Conservation (phyloP, 805 yeast species). For the Limtongia smithiae region DNA sequence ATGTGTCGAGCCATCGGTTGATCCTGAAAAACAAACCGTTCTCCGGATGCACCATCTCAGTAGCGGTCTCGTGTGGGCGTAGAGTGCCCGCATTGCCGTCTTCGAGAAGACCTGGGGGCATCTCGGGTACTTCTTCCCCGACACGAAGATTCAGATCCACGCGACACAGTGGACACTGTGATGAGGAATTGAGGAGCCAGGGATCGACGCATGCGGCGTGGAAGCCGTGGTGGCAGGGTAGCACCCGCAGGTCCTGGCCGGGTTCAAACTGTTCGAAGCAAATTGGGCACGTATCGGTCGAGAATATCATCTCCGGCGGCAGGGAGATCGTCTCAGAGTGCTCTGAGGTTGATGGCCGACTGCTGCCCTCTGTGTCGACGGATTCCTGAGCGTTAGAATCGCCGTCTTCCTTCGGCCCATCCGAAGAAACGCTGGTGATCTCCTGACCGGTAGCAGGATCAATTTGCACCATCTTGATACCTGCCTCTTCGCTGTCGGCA, state of each 20-base stretch:
- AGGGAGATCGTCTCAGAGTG: not conserved
- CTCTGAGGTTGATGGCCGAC: not conserved
- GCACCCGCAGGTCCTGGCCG: constrained; percentile 59
- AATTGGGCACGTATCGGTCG: constrained; percentile 60
- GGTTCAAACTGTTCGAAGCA: constrained; percentile 67
- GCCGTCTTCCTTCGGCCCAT: not conserved
- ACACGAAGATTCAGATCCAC: constrained; percentile 47
- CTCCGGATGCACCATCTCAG: not conserved
- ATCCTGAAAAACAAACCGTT: constrained; percentile 24
- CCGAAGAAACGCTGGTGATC: not conserved
- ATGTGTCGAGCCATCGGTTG: constrained; percentile 33
- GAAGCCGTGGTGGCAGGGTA: constrained; percentile 80
- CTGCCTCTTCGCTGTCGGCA: not conserved
- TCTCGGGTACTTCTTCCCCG: constrained; percentile 26
- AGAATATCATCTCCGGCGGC: constrained; percentile 10
- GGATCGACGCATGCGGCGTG: constrained; percentile 80
- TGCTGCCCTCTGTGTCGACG: not conserved
- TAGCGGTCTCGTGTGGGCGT: too few species aligned
- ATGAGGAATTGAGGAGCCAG: constrained; percentile 70
- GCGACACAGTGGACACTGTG: constrained; percentile 82
- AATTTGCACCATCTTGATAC: constrained; percentile 6
- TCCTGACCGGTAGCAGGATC: not conserved
- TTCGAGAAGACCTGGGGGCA: constrained; percentile 16
- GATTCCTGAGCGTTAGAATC: too few species aligned
- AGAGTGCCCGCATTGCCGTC: not conserved